Base-by-base conservation (phyloP, 495 filamentous ascomycete species). In the Talaromyces adpressus region DNA sequence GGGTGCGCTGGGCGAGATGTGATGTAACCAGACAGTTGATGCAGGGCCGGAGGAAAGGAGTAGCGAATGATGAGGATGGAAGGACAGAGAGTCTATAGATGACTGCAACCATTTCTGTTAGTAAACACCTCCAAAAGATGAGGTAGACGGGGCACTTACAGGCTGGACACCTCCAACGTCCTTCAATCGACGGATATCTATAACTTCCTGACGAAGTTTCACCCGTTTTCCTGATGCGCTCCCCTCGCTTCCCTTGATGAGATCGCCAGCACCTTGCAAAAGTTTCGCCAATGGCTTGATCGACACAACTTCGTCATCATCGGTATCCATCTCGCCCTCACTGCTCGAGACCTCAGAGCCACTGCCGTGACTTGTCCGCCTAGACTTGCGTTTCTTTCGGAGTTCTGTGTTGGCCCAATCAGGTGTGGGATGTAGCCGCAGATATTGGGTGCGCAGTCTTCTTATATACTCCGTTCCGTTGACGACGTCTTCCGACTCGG, bases 41-140 rank as follows among this genome's bases (percentile, higher is more conserved):
- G 92, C 88, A 30, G 86, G 86, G 27, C 92, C 93, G 34, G 92
- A 91, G 59, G 92, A 94, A 65, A 98, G 86, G 36, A 98, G 81
- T 36, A 98, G 85, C 2, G 94, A 91, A 67, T 91, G 87, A 60
- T 82, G 78, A 32, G 93, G 93, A 77, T 98, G 94, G 82, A 97
- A 97, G 14, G 81, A 81, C 41, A 98, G 86, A 18, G 91, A 91
- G 23, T 87, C 87, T 69, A 97, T 85, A 14, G 90, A 84, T 16
- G 91, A 95, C 79, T 89, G 73, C 66, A 80, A n/a, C 14, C 6
- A 47, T 59, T 51, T 56, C 22, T 47, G 47, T 68, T 68, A 70
- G 63, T 18, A 29, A 67, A 30, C 9, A 23, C 3, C 16, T 27
- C 49, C 4, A 20, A 9, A 34, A 27, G 23, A 51, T 16, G 34